Percentiles rank a stretch among this genome's conserved stretches.
Evolutionary conservation across 805 yeast species (phyloP).

Genomic region (Maudiozyma turicensis): DNA sequence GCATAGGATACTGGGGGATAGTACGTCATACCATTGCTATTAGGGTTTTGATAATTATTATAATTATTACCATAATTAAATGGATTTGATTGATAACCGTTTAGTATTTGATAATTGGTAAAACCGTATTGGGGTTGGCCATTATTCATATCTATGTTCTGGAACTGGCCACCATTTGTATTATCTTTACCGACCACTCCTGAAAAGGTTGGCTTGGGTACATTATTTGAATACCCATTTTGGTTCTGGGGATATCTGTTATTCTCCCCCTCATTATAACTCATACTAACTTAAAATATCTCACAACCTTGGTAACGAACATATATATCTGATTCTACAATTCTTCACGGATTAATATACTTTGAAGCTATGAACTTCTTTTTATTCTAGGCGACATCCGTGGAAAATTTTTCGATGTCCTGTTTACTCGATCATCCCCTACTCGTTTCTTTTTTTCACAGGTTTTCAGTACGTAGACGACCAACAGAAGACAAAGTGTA

Average conservation of each 20-base stretch:
- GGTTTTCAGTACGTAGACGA: too few species aligned
- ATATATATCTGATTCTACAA: too few species aligned
- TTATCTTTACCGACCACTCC: slow-evolving; percentile 11
- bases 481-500: too few species aligned
- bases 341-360: background rate
- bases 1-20: background rate
- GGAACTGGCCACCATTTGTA: background rate
- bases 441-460: too few species aligned
- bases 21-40: background rate
- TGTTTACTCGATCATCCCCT: background rate
- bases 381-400: background rate
- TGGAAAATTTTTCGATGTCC: background rate
- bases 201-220: slow-evolving; percentile 23
- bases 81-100: background rate
- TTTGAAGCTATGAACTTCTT: background rate
- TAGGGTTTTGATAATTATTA: background rate
- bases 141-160: background rate
- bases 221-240: background rate
- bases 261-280: background rate
- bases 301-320: too few species aligned
- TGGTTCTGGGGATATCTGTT: background rate
- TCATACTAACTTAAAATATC: background rate
- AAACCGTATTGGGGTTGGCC: background rate
- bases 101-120: background rate
- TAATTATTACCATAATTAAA: background rate